Percentiles rank a stretch among this genome's conserved stretches.
Conservation (phyloP, 2,329 filamentous ascomycete species). For the Albophoma yamanashiensis region DNA sequence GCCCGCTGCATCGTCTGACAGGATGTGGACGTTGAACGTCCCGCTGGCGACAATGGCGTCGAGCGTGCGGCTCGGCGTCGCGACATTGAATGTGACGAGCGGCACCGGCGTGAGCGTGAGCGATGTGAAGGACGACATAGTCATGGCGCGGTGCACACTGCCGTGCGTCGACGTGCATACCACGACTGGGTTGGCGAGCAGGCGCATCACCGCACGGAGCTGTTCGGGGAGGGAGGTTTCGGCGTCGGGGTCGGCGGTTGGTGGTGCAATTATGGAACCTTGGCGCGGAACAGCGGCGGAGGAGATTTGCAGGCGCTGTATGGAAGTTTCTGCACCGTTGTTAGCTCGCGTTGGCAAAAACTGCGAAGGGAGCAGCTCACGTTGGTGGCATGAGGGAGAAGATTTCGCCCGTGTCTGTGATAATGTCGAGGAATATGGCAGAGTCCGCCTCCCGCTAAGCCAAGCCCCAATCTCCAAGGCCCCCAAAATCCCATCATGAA, state of each 20-base stretch:
- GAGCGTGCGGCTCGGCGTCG: conserved; percentile 43
- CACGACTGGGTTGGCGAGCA: conserved; percentile 43
- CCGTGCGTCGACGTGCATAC: conserved; percentile 37
- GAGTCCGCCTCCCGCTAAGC: conserved; percentile 2
- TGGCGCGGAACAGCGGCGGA: conserved; percentile 5
- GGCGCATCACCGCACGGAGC: conserved; percentile 42
- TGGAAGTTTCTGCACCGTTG: background rate
- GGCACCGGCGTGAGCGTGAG: conserved; percentile 40
- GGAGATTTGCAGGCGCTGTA: background rate
- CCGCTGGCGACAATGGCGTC: conserved; percentile 34
- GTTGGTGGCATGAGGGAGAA: background rate
- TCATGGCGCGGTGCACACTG: conserved; percentile 36
- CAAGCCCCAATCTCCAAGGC: conserved; percentile 7
- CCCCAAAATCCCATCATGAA: conserved; percentile 6
- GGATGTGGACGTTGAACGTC: conserved; percentile 44
- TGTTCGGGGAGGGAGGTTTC: conserved; percentile 29
- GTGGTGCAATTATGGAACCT: conserved; percentile 11
- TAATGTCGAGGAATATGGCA: background rate
- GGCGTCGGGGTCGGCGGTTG: conserved; percentile 23
- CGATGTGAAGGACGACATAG: conserved; percentile 49
- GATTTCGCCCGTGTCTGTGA: background rate
- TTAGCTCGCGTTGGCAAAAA: background rate
- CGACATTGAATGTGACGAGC: conserved; percentile 46
- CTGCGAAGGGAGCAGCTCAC: background rate
- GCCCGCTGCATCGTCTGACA: conserved; percentile 34